Percentiles rank a stretch among this genome's conserved stretches.
These are phyloP conservation scores for Saturnispora serradocipensis DNA, from an alignment of 805 yeast genomes.

Conservation along the genomic window DNA sequence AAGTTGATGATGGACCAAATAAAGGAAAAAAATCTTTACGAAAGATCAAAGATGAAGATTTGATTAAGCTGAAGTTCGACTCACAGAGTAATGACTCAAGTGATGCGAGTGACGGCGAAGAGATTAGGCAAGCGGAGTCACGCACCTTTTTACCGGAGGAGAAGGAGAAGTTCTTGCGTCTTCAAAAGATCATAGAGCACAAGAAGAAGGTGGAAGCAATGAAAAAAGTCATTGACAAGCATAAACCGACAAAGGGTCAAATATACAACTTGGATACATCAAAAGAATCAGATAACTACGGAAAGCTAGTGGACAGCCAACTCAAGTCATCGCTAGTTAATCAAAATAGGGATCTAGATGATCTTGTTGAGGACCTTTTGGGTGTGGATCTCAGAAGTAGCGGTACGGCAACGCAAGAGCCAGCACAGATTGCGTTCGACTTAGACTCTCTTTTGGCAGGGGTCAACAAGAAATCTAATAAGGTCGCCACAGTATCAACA, in stretches of 20 bases:
- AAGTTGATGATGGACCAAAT: neutral
- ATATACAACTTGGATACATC: slow-evolving; percentile 11
- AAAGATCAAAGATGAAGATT: slow-evolving; percentile 9
- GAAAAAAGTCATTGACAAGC: slow-evolving; percentile 3
- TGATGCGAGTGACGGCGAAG: neutral
- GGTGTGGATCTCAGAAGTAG: slow-evolving; percentile 7
- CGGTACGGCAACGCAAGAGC: neutral
- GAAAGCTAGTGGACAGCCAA: slow-evolving; percentile 7
- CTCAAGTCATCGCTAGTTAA: neutral
- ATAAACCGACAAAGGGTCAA: slow-evolving; percentile 1
- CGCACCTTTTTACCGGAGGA: slow-evolving; percentile 15
- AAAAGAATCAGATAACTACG: slow-evolving; percentile 13
- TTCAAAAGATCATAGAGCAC: slow-evolving; percentile 14
- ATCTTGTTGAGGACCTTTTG: slow-evolving; percentile 10
- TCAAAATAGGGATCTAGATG: slow-evolving; percentile 6
- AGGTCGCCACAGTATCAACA: neutral
- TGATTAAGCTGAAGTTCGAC: slow-evolving; percentile 7
- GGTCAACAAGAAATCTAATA: neutral
- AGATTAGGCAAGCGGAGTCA: neutral
- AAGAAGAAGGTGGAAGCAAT: slow-evolving; percentile 11
- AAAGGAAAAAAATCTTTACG: slow-evolving; percentile 1
- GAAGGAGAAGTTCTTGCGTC: slow-evolving; percentile 7
- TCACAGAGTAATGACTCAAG: slow-evolving; percentile 1
- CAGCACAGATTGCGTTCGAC: neutral
- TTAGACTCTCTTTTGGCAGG: slow-evolving; percentile 8